Evolutionary conservation across 371 early-diverging fungal genomes (phyloP), one percentile per base, ranked within the genome.

Genomic region (Lichtheimia corymbifera): DNA sequence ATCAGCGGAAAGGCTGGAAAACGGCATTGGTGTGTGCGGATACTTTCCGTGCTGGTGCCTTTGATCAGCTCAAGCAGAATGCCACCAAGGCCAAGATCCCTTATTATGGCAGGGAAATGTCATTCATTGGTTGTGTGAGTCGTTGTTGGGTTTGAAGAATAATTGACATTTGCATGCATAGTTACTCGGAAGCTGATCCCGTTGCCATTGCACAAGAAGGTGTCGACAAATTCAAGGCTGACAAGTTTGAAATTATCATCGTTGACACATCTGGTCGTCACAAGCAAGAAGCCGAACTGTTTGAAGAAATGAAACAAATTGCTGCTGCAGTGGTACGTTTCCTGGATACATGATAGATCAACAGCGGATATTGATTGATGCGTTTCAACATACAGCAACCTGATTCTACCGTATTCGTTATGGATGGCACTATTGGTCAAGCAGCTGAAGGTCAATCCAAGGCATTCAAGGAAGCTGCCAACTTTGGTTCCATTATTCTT

Each of bases 351-450:
- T 24, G 40, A 13, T 25, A 14, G 5, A 50, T 5, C 12, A 27
- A 15, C 15, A 44, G 20, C 18, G 43, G 4, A 35, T 52, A 6
- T 59, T 45, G 11, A 22, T 50, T 58, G 13, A 28, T 6, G 9
- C 35, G 9, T 35, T 15, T 20, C 45, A 4, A 2, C 12, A 11
- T 13, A 9, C 61, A 86, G 87, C 74, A 85, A 61, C 99, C 99
- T 3, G 90, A 96, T 71, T 91, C 95, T 63, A 91, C 93, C 13
- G 93, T 99, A 49, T 99, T 99, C 84, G 98, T 99, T 15, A 97
- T 99, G 98, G 99, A 99, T 77, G 99, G 98, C 55, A 96, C 99
- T 0, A 99, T 99, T 69, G 99, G 99, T 67, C 99, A 99, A 82
- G 95, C 98, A 14, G 99, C 99, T 4, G 99, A 99, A 64, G 77